Base-by-base conservation (phyloP, 495 filamentous ascomycete species). In the Aspergillus coremiiformis region DNA sequence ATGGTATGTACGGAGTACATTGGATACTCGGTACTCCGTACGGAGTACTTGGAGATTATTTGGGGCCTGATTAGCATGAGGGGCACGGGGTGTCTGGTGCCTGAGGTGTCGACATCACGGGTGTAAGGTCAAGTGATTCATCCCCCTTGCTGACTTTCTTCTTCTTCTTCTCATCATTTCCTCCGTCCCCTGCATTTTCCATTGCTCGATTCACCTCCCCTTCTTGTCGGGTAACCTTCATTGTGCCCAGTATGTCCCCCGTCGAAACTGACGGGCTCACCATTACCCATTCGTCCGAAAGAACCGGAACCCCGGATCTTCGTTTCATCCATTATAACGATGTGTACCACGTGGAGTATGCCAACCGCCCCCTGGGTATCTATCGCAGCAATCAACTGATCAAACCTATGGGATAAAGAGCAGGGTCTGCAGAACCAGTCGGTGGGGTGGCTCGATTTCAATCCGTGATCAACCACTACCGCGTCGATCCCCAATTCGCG, bases 271-370 rank as follows among this genome's bases (percentile, higher is more conserved):
- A 70, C 56, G 72, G 72, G 41, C 53, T 67, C 9, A 69, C 73
- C 49, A 59, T 73, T 50, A 85, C 78, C 8, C 80, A 79, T 62
- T 67, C 72, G 45, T 81, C 78, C 19, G 73, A 74, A 10, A 68
- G 67, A 7, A 68, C 64, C 14, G 75, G 74, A 17, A 64, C 78
- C 23, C 88, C 88, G 15, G 85, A 86, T 67, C 71, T 95, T 22
- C 81, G 90, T 23, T 63, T 96, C 24, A 70, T 95, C 43, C 90
- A 96, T 72, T 96, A 84, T 73, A 96, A 96, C 68, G 90, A 96
- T 67, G 88, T 86, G 46, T 96, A 95, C 66, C 90, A 96, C 55
- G 79, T 95, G 44, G 87, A 93, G 75, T 79, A 70, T 52, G 70
- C 62, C 49, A 8, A 12, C 32, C 11, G 39, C 32, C 5, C 24